Evolutionary conservation across 164 flowering plant species (phyloP), one percentile per base, ranked within the genome.

Genomic region (Euptelea pleiosperma): DNA sequence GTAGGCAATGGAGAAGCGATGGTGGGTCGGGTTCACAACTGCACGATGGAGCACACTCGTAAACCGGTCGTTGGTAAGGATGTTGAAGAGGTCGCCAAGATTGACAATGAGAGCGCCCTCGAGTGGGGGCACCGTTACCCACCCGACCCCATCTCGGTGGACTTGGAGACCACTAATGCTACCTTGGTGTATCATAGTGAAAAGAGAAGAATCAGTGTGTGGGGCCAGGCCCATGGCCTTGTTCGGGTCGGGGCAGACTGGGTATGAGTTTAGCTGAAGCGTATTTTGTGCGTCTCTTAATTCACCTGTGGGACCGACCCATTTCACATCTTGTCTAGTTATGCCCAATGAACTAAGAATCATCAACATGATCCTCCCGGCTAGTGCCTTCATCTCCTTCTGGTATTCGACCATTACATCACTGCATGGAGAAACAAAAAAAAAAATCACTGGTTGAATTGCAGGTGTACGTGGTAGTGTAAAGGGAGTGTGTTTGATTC

Each of bases 151-250:
- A 2, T 67, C 72, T n/a, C n/a, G n/a, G 52, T 65, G 57, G 41
- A 82, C 43, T 44, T 86, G 82, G 16, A 83, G 78, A 2, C 87
- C 92, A 1, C n/a, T n/a, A n/a, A 56, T 43, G 26, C 40, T 21
- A 41, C 39, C 67, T 34, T 86, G 89, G 72, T 75, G 73, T 2
- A 83, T 62, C 24, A 86, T 48, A 5, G 92, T 86, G 42, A 86
- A 40, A n/a, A 83, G 66, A 19, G 73, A 48, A 0, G 92, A 63
- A 64, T 86, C 92, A 1, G 89, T 86, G 64, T 86, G 92, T 0
- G 83, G 79, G 6, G 81, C 84, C 2, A 83, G 68, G 4, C 93
- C 93, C 73, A 86, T 65, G 57, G 83, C 82, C 14, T 55, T 73
- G 15, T 26, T 58, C 4, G 89, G 89, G 59, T 82, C 73, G 0